phyloP scores from a whole-genome alignment of 345 rosid species.

The Raphanus sativus region DNA sequence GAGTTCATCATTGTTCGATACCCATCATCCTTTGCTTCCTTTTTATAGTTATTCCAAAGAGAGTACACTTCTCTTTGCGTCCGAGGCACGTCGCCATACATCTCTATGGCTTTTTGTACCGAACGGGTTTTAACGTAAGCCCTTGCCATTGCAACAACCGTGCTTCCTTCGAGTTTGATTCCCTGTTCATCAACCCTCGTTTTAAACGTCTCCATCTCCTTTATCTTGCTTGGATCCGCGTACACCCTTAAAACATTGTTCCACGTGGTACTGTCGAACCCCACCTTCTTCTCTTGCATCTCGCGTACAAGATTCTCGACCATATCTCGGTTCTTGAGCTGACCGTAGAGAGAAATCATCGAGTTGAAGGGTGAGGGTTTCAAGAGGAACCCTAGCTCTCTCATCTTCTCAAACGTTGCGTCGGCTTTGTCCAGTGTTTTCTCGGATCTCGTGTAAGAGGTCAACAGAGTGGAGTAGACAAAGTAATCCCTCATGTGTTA shows the following conservation, averaged over 20 bases:
- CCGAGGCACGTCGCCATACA: background rate
- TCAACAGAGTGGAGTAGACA: background rate
- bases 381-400: constrained; percentile 7
- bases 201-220: background rate
- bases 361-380: background rate
- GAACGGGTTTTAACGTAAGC: background rate
- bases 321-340: background rate
- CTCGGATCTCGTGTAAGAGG: background rate
- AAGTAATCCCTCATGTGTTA: constrained; percentile 12
- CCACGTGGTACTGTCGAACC: background rate
- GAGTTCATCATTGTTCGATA: background rate
- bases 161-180: background rate
- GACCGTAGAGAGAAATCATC: background rate
- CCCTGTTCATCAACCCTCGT: background rate
- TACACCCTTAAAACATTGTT: background rate
- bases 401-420: constrained; percentile 15
- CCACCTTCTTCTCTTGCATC: background rate
- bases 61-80: background rate
- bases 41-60: background rate
- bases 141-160: background rate
- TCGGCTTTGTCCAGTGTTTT: background rate
- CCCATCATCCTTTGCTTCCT: background rate
- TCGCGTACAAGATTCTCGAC: background rate
- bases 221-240: background rate
- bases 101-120: background rate